Evolutionary conservation across 371 early-diverging fungal genomes (phyloP).

Genomic region (Gilbertella persicaria): DNA sequence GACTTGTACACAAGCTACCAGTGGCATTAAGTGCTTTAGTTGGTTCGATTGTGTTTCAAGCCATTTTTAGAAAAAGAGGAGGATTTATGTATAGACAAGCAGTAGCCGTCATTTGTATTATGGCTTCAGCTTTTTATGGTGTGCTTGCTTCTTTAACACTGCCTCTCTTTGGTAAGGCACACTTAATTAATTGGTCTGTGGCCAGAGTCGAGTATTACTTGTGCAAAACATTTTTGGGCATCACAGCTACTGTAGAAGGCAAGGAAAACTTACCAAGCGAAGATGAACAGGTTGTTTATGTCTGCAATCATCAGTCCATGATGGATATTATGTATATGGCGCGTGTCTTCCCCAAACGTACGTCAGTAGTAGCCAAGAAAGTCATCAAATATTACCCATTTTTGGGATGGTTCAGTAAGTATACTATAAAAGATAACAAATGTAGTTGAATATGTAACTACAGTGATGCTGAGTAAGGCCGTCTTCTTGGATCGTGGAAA

Average conservation of each 20-base stretch:
- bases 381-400: slow-evolving; percentile 81
- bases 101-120: slow-evolving; percentile 28
- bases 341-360: slow-evolving; percentile 69
- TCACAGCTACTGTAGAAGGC: slow-evolving; percentile 65
- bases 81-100: slow-evolving; percentile 35
- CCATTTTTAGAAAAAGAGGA: slow-evolving; percentile 31
- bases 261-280: slow-evolving; percentile 51
- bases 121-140: slow-evolving; percentile 39
- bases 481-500: slow-evolving; percentile 91
- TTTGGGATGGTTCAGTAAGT: slow-evolving; percentile 87
- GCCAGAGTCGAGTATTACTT: slow-evolving; percentile 54
- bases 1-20: not conserved
- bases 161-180: slow-evolving; percentile 49
- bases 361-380: slow-evolving; percentile 83
- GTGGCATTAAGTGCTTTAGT: not conserved
- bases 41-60: slow-evolving; percentile 14
- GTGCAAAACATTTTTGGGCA: slow-evolving; percentile 53
- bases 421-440: not conserved
- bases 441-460: not conserved
- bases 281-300: slow-evolving; percentile 62
- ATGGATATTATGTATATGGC: slow-evolving; percentile 80
- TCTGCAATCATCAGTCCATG: slow-evolving; percentile 88
- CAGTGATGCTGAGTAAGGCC: slow-evolving; percentile 76
- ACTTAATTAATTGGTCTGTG: slow-evolving; percentile 64
- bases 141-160: slow-evolving; percentile 47